Evolutionary conservation across 805 yeast genomes (phyloP).

Genomic region (Zygotorulaspora chibaensis): DNA sequence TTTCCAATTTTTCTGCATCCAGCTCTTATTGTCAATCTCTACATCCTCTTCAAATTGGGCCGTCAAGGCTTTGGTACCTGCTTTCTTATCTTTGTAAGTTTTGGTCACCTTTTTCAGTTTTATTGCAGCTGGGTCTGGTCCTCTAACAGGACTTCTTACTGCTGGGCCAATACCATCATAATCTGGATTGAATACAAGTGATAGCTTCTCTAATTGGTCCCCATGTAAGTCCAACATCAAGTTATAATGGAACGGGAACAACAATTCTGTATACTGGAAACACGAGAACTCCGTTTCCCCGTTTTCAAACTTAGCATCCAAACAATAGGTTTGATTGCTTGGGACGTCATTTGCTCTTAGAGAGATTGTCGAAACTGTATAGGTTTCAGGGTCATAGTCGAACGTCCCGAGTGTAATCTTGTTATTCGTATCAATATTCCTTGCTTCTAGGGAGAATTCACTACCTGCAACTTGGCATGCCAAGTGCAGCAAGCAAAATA

Average conservation of each 20-base stretch:
- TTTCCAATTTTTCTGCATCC: constrained; percentile 34
- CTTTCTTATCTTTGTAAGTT: constrained; percentile 31
- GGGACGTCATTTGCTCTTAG: background rate
- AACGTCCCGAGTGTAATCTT: constrained; percentile 5
- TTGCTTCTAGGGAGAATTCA: constrained; percentile 5
- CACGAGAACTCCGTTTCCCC: constrained; percentile 14
- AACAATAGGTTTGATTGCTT: constrained; percentile 16
- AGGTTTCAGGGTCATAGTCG: constrained; percentile 3
- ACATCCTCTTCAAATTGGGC: constrained; percentile 24
- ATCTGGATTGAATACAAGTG: constrained; percentile 17
- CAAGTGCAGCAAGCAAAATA: background rate
- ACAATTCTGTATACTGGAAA: constrained; percentile 23
- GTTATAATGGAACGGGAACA: constrained; percentile 25
- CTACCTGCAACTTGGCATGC: constrained; percentile 4
- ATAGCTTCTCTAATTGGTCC: constrained; percentile 17
- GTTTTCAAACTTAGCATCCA: constrained; percentile 19
- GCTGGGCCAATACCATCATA: constrained; percentile 19
- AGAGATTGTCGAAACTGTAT: constrained; percentile 1
- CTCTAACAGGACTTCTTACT: constrained; percentile 15
- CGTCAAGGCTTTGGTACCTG: constrained; percentile 15
- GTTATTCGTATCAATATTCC: constrained; percentile 3
- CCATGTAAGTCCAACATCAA: constrained; percentile 19
- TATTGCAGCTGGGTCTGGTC: constrained; percentile 22
- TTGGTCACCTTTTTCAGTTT: constrained; percentile 29
- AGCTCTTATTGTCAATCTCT: constrained; percentile 18